phyloP scores from a whole-genome alignment of 257 asterid genomes.

The Penstemon eatonii region DNA sequence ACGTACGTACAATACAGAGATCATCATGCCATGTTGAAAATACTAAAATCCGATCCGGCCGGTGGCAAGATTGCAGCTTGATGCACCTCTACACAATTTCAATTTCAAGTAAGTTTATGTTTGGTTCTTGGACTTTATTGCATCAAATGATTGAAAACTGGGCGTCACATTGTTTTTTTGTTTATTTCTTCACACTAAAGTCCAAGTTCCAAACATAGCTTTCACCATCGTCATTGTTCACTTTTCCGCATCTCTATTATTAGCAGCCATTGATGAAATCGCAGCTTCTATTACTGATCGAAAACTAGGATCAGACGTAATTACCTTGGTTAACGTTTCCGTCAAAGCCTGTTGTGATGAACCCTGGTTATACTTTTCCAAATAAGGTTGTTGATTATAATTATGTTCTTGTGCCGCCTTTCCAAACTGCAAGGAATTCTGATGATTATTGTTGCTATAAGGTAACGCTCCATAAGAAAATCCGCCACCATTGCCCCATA shows the following conservation, averaged over 20 bases:
- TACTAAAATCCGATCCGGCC: too few relatives aligned
- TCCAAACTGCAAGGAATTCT: conserved; percentile 30
- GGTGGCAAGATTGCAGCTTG: conserved; percentile 15
- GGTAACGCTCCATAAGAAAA: conserved; percentile 31
- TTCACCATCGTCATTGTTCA: conserved; percentile 25
- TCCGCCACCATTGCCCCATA: conserved; percentile 42
- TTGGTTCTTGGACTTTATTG: conserved; percentile 2
- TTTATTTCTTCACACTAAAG: conserved; percentile 11
- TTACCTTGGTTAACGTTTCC: conserved; percentile 74
- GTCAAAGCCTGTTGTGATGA: conserved; percentile 62
- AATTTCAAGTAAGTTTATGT: conserved; percentile 12
- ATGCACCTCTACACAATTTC: not conserved
- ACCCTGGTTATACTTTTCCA: conserved; percentile 36
- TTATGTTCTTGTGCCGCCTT: conserved; percentile 38
- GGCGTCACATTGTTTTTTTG: too few relatives aligned
- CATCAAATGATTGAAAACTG: too few relatives aligned
- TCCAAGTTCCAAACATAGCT: conserved; percentile 29
- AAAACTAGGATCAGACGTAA: conserved; percentile 74
- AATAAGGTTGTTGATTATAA: conserved; percentile 22
- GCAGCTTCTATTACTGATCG: conserved; percentile 71
- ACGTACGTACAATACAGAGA: conserved; percentile 11
- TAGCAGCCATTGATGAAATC: conserved; percentile 58
- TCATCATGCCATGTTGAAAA: conserved; percentile 11
- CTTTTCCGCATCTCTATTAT: conserved; percentile 27
- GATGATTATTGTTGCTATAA: conserved; percentile 19